Evolutionary conservation across 164 flowering plant species (phyloP), one percentile per base, ranked within the genome.

Genomic region (Malania oleifera): DNA sequence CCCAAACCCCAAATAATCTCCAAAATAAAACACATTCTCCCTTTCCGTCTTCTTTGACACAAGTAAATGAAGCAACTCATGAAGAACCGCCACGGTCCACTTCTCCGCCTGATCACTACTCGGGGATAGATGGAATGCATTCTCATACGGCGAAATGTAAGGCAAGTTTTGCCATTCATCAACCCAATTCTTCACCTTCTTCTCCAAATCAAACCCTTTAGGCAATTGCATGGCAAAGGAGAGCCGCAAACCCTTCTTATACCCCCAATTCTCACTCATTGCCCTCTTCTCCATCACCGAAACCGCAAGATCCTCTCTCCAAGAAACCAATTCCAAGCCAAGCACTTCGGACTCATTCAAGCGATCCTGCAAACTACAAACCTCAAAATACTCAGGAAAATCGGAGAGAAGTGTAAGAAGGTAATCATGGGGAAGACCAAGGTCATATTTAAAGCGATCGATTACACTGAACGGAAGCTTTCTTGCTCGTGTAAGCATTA

Each of bases 151-250:
- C 3, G 97, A 88, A 55, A 88, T 63, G 66, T 95, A 95, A 2
- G 95, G 95, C 77, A 95, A 68, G 57, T 73, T 81, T 74, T 88
- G 93, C 99, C 97, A 95, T 2, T 82, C 83, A 28, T 83, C 82
- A 7, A 79, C 48, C 96, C 95, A 90, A 28, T 75, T 78, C 77
- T 73, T 74, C 57, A 79, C 69, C 68, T 77, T 83, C 73, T 82
- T 88, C 68, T 88, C 81, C 80, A 90, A 61, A 70, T 81, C 88
- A 64, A 82, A 83, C 26, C 95, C 95, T 45, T 57, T 75, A 0
- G 98, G 77, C 54, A 70, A 83, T 39, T 84, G 73, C 68, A 84
- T 44, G 10, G 92, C 80, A 56, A 82, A 93, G 1, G 66, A 73
- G 11, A 83, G 60, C 0, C 77, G 75, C 77, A 53, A 70, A 26